Evolutionary conservation across 2,329 filamentous ascomycete genomes (phyloP).

Genomic region (Botrytis sinoallii): DNA sequence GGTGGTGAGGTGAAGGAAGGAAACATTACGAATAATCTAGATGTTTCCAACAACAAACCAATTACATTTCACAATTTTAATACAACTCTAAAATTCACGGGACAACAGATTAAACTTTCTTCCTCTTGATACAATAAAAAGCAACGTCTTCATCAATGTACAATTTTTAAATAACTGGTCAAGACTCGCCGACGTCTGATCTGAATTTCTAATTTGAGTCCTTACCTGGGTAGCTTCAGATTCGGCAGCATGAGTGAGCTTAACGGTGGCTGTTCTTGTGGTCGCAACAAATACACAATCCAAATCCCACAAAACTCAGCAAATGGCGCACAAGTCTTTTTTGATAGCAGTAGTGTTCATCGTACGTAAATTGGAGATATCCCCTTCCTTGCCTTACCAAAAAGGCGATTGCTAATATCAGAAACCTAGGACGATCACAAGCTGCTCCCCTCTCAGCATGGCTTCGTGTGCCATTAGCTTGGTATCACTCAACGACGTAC

Average conservation of each 20-base stretch:
- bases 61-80: constrained; percentile 2
- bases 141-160: not conserved
- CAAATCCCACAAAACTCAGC: constrained; percentile 58
- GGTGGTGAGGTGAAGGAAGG: not conserved
- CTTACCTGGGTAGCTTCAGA: not conserved
- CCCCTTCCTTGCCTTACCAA: not conserved
- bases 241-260: constrained; percentile 10
- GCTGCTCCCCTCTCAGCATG: constrained; percentile 75
- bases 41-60: constrained; percentile 17
- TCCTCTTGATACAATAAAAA: not conserved
- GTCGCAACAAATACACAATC: constrained; percentile 78
- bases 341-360: constrained; percentile 50
- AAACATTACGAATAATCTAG: constrained; percentile 15
- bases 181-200: not conserved
- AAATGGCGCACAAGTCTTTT: constrained; percentile 65
- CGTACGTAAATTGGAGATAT: constrained; percentile 53
- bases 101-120: not conserved
- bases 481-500: constrained; percentile 74
- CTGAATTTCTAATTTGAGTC: not conserved
- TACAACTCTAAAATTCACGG: not conserved
- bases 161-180: not conserved
- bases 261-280: constrained; percentile 76
- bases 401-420: constrained; percentile 2
- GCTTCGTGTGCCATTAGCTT: constrained; percentile 76
- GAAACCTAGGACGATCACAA: constrained; percentile 58